Conservation (phyloP, 768 basidiomycete species). For the Ramaria sp. region DNA sequence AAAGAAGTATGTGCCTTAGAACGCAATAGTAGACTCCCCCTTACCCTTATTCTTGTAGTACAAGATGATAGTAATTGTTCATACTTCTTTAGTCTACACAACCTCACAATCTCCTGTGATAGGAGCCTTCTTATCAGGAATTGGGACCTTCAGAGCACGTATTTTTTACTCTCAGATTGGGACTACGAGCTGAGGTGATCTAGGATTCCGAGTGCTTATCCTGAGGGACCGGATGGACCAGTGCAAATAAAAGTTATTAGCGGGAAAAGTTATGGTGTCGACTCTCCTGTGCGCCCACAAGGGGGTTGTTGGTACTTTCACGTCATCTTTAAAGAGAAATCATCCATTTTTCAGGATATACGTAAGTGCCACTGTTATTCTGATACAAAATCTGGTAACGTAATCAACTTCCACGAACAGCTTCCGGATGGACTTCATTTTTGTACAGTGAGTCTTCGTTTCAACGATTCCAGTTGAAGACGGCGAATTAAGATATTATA, state of each 20-base stretch:
- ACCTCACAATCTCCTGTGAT: constrained; percentile 9
- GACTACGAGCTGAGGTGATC: not conserved
- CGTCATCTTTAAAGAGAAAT: constrained; percentile 50
- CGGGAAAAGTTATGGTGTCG: constrained; percentile 76
- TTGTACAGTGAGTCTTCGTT: constrained; percentile 45
- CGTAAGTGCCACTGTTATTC: constrained; percentile 33
- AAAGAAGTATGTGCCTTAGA: constrained; percentile 37
- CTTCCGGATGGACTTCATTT: constrained; percentile 84
- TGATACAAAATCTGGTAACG: not conserved
- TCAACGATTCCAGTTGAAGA: not conserved
- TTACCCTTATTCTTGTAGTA: constrained; percentile 31
- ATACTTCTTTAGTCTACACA: not conserved
- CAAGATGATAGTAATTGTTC: constrained; percentile 55
- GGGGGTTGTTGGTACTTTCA: constrained; percentile 96
- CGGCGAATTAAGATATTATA: constrained; percentile 16
- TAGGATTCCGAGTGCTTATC: constrained; percentile 67
- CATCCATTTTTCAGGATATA: constrained; percentile 69
- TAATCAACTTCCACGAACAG: constrained; percentile 23
- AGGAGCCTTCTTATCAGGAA: constrained; percentile 82
- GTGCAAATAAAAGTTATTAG: constrained; percentile 77
- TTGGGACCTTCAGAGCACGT: constrained; percentile 50
- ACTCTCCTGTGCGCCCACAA: constrained; percentile 80
- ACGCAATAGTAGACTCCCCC: constrained; percentile 11
- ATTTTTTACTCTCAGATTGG: not conserved
- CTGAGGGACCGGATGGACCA: constrained; percentile 54